A percentile compares a stretch with the other conserved stretches of the same genome.
phyloP scores from a whole-genome alignment of 1,284 basidiomycete species.

The Lentinus polychrous region DNA sequence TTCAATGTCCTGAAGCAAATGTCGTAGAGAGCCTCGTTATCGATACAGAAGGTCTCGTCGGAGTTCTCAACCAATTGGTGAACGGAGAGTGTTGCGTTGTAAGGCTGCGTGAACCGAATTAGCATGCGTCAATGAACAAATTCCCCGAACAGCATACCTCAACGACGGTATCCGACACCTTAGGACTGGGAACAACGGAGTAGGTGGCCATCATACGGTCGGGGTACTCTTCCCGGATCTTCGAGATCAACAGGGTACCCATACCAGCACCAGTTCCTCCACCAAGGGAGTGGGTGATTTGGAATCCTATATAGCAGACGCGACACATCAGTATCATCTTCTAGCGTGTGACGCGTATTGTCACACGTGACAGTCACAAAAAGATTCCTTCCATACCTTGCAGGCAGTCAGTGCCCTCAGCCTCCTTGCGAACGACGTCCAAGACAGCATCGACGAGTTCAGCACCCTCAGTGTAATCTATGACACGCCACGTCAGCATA shows the following conservation, averaged over 20 bases:
- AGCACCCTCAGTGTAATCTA: conserved; percentile 91
- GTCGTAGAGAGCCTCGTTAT: conserved; percentile 98
- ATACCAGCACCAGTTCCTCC: conserved; percentile 96
- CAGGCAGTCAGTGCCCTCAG: conserved; percentile 87
- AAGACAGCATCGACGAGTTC: conserved; percentile 94
- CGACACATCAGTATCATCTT: conserved; percentile 11
- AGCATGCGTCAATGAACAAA: neutral
- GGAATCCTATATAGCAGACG: conserved; percentile 61
- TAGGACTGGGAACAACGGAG: conserved; percentile 92
- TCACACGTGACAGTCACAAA: conserved; percentile 16
- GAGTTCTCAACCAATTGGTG: conserved; percentile 97
- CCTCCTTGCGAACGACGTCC: conserved; percentile 84
- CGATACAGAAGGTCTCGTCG: conserved; percentile 94
- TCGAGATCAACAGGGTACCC: conserved; percentile 86
- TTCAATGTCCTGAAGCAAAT: conserved; percentile 98
- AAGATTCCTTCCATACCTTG: conserved; percentile 60
- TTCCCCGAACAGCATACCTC: conserved; percentile 45
- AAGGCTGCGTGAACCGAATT: conserved; percentile 47
- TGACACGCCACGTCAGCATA: conserved; percentile 12
- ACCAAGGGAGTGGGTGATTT: conserved; percentile 94
- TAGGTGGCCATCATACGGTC: conserved; percentile 98
- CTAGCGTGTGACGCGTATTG: conserved; percentile 12
- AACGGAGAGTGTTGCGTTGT: conserved; percentile 92
- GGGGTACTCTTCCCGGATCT: conserved; percentile 91
- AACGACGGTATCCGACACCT: conserved; percentile 96